phyloP scores from a whole-genome alignment of 2,329 filamentous ascomycete genomes.

The Macrophomina tecta region DNA sequence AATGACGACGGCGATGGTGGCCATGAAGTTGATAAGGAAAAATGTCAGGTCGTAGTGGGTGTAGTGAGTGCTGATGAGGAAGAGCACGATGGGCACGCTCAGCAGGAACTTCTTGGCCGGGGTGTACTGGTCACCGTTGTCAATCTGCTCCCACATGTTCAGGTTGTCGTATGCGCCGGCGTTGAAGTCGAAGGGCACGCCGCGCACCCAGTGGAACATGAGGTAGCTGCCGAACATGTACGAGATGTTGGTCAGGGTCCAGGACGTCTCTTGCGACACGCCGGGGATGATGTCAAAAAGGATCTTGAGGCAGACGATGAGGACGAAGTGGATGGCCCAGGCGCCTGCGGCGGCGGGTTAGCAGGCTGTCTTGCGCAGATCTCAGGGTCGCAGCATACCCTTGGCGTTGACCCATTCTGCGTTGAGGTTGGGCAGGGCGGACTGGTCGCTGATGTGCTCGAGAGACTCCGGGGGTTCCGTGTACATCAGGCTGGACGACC shows the following conservation, averaged over 20 bases:
- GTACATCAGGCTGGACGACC: constrained; percentile 98
- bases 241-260: constrained; percentile 97
- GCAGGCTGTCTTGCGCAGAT: background rate
- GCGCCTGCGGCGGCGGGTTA: constrained; percentile 69
- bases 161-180: constrained; percentile 97
- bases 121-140: constrained; percentile 98
- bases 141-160: constrained; percentile 99
- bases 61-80: constrained; percentile 97
- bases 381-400: constrained; percentile 61
- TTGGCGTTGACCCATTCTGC: constrained; percentile 99
- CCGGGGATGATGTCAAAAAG: constrained; percentile 96
- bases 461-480: constrained; percentile 95
- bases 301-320: constrained; percentile 91
- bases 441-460: constrained; percentile 97
- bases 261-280: constrained; percentile 96
- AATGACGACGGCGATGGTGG: constrained; percentile 89
- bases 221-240: constrained; percentile 99
- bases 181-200: constrained; percentile 98
- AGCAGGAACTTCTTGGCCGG: constrained; percentile 98
- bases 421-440: constrained; percentile 91
- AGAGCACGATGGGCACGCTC: constrained; percentile 90
- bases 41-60: constrained; percentile 97
- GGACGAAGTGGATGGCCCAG: constrained; percentile 95
- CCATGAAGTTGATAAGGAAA: constrained; percentile 96
- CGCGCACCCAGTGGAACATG: constrained; percentile 99